Evolutionary conservation across 2,329 filamentous ascomycete genomes (phyloP), one percentile per base, ranked within the genome.

Genomic region (Ophiostoma novo-ulmi): DNA sequence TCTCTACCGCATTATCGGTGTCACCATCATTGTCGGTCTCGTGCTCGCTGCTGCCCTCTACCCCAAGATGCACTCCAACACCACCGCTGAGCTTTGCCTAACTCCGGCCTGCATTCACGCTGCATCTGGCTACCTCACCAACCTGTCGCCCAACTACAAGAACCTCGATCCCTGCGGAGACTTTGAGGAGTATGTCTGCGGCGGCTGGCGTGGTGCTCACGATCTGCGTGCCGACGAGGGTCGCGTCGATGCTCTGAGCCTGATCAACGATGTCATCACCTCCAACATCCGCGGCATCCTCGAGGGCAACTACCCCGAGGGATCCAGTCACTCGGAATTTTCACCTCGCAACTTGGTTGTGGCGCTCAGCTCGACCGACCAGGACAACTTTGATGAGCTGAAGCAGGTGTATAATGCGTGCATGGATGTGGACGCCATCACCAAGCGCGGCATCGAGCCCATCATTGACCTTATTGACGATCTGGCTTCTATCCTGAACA

Each of bases 171-270:
- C 90, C 1, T 92, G 90, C 75, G 84, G 82, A n/a, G 79, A 91
- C 75, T 92, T 92, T 72, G 87, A 91, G 72, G 82, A 88, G 76
- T 84, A 88, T 70, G 87, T 88, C 26, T 91, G 89, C 75, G 88
- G 87, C 70, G 89, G 89, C 13, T 92, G 89, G 85, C 81, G 84
- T 69, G 82, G 86, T 31, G 82, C 81, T 11, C 85, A 91, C 78
- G 88, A 91, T 75, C 83, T 91, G 71, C 85, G 89, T 3, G 80
- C 87, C 3, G 89, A 91, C 75, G 85, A 88, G 73, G 83, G 85
- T 44, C 83, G 84, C 74, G 83, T 84, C 44, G 89, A 88, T 72
- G 86, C 88, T 2, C 84, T 84, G 35, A 86, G 83, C 1, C 82
- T 87, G 72, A 88, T 91, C 85, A 80, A 80, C 26, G 88, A 91